These are phyloP conservation scores for Wickerhamiella bombiphila DNA, from an alignment of 805 yeast genomes.

Conservation along the genomic window DNA sequence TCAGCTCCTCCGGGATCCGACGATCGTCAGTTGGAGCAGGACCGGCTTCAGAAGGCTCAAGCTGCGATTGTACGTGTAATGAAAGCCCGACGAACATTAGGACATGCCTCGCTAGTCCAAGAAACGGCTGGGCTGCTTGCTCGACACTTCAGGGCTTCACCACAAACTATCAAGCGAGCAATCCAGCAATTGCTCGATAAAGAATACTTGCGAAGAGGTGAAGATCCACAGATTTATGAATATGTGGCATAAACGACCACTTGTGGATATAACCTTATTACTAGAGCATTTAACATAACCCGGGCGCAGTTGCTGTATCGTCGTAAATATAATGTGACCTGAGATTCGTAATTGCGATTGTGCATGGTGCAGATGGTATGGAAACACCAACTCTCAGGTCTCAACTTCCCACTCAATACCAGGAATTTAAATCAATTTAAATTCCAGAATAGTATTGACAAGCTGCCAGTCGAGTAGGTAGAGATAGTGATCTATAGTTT, in stretches of 20 bases:
- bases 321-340: no score
- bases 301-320: no score
- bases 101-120: slow-evolving; percentile 64
- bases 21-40: slow-evolving; percentile 51
- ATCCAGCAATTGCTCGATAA: slow-evolving; percentile 74
- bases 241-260: slow-evolving; percentile 10
- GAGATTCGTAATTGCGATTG: no score
- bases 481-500: background rate
- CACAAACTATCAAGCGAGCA: slow-evolving; percentile 70
- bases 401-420: no score
- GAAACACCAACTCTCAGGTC: no score
- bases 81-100: slow-evolving; percentile 76
- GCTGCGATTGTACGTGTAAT: slow-evolving; percentile 92
- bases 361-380: no score
- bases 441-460: no score
- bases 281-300: background rate
- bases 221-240: slow-evolving; percentile 21
- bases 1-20: slow-evolving; percentile 3
- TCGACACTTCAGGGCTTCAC: slow-evolving; percentile 67
- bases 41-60: slow-evolving; percentile 61
- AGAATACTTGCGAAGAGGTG: slow-evolving; percentile 68
- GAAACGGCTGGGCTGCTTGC: slow-evolving; percentile 77
- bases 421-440: background rate
- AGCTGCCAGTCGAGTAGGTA: background rate
- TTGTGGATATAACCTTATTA: background rate